Conservation (phyloP, 257 asterid genomes). For the Thymus quinquecostatus region DNA sequence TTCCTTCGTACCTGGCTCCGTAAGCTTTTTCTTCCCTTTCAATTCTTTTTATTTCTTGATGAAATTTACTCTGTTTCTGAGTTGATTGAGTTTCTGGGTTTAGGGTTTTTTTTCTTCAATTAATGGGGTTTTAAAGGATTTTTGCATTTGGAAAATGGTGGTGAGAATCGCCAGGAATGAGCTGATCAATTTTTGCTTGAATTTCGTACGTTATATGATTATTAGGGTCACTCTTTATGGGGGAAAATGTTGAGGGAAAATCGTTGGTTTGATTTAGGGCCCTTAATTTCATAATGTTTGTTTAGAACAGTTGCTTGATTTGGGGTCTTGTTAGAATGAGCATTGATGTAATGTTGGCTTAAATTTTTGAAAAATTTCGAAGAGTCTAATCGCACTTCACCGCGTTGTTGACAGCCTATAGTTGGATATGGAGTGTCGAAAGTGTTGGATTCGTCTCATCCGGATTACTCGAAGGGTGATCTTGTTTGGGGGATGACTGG, state of each 20-base stretch:
- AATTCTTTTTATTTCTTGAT: background rate
- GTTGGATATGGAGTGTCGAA: slow-evolving; percentile 30
- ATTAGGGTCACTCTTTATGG: background rate
- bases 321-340: background rate
- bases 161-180: background rate
- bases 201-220: background rate
- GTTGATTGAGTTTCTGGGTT: background rate
- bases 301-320: background rate
- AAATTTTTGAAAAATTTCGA: background rate
- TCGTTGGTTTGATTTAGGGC: background rate
- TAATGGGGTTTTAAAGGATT: background rate
- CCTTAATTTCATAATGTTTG: background rate
- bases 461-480: slow-evolving; percentile 52
- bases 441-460: slow-evolving; percentile 48
- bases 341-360: background rate
- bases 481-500: slow-evolving; percentile 53
- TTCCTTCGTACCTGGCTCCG: slow-evolving; percentile 14
- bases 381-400: background rate
- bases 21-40: background rate
- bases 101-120: background rate
- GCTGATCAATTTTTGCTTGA: background rate
- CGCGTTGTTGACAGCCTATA: slow-evolving; percentile 18
- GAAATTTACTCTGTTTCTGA: background rate
- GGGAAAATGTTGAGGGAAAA: background rate
- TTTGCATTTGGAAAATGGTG: background rate